Evolutionary conservation across 257 asterid genomes (phyloP).

Genomic region (Jacaranda copaia): DNA sequence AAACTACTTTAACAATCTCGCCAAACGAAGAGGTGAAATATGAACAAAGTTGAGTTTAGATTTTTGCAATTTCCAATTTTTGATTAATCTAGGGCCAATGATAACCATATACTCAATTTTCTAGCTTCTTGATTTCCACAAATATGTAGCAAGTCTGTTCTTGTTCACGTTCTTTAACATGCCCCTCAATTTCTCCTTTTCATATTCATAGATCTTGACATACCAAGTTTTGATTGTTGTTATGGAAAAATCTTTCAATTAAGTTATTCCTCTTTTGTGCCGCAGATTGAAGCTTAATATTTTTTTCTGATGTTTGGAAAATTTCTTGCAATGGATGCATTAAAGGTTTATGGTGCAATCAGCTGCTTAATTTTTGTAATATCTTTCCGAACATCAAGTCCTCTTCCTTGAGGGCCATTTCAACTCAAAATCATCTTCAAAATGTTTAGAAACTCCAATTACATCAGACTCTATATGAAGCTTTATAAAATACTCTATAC

Average conservation of each 20-base stretch:
- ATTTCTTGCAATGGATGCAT: too few species aligned
- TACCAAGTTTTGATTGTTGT: background rate
- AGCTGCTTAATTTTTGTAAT: too few species aligned
- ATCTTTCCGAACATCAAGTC: too few species aligned
- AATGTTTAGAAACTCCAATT: too few species aligned
- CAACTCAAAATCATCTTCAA: too few species aligned
- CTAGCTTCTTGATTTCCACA: constrained; percentile 6
- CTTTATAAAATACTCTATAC: too few species aligned
- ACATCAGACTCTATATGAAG: too few species aligned
- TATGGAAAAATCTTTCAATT: background rate
- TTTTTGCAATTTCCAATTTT: constrained; percentile 3
- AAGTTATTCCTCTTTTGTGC: background rate
- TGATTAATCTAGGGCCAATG: constrained; percentile 19
- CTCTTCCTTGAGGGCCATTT: too few species aligned
- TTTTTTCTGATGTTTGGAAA: too few species aligned
- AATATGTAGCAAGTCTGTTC: background rate
- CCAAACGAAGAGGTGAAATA: background rate
- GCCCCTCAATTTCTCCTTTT: background rate
- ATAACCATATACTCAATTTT: constrained; percentile 21
- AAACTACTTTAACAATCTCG: constrained; percentile 5
- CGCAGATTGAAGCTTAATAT: background rate
- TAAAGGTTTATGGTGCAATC: too few species aligned
- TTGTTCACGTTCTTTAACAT: constrained; percentile 3
- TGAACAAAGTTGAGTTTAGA: constrained; percentile 10
- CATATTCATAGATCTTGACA: constrained; percentile 6